A percentile compares a stretch with the other conserved stretches of the same genome.
These are phyloP conservation scores for Boletus rubroflammeus DNA, from an alignment of 768 basidiomycete species.

Conservation along the genomic window DNA sequence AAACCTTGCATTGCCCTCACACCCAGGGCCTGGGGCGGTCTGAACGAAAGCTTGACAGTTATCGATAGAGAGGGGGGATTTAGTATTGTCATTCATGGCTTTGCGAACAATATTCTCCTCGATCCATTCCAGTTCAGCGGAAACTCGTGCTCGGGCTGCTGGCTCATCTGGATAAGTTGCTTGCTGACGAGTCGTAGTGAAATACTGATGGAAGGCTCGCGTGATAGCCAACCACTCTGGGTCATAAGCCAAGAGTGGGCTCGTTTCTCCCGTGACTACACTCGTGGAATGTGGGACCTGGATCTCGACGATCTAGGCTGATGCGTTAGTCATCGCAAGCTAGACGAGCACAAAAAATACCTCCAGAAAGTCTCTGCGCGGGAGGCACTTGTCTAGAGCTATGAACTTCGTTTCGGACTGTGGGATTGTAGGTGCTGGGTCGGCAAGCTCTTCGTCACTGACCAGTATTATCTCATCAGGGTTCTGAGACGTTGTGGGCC, in stretches of 20 bases:
- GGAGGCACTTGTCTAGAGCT: constrained; percentile 88
- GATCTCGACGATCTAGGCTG: constrained; percentile 67
- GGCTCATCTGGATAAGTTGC: constrained; percentile 55
- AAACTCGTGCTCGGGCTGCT: constrained; percentile 50
- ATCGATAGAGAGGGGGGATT: constrained; percentile 34
- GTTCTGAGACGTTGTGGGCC: constrained; percentile 31
- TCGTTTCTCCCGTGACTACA: constrained; percentile 5
- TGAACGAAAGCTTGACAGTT: constrained; percentile 63
- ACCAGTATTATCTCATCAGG: constrained; percentile 52
- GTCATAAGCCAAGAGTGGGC: constrained; percentile 62
- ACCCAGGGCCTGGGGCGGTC: constrained; percentile 58
- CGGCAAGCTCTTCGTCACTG: constrained; percentile 44
- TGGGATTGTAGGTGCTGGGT: constrained; percentile 29
- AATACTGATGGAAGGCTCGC: constrained; percentile 77
- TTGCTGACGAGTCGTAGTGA: constrained; percentile 54
- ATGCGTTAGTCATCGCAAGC: neutral
- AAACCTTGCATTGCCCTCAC: constrained; percentile 38
- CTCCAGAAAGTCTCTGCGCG: constrained; percentile 75
- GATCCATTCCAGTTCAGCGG: constrained; percentile 66
- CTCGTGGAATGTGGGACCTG: constrained; percentile 23
- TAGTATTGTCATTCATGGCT: neutral
- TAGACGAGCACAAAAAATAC: constrained; percentile 34
- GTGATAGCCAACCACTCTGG: constrained; percentile 93
- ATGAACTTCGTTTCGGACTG: constrained; percentile 67
- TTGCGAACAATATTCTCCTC: constrained; percentile 44